A percentile compares a stretch with the other conserved stretches of the same genome.
Conservation (phyloP, 176 grass and related monocot species). For the Aegilops tauschii region DNA sequence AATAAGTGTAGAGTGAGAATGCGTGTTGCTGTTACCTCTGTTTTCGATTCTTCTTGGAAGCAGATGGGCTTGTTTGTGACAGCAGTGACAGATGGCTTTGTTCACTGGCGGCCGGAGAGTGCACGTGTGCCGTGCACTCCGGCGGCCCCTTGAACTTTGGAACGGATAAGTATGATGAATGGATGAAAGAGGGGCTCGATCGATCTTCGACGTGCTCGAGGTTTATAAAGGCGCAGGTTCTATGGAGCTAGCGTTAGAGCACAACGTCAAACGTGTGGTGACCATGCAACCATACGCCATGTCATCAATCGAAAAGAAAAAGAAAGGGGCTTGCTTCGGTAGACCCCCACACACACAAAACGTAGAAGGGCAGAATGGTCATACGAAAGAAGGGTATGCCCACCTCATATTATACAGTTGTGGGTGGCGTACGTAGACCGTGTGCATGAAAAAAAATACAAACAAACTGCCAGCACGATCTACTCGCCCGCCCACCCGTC, state of each 20-base stretch:
- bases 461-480: no score
- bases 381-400: no score
- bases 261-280: not conserved
- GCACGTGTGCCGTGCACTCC: not conserved
- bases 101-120: not conserved
- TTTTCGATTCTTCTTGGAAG: not conserved
- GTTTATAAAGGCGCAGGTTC: not conserved
- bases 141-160: not conserved
- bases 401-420: no score
- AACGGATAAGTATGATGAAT: not conserved
- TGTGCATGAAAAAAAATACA: no score
- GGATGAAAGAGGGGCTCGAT: not conserved
- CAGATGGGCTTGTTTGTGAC: not conserved
- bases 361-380: no score
- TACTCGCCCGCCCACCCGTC: no score
- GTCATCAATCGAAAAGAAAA: not conserved
- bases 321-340: no score
- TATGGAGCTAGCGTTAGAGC: not conserved
- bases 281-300: not conserved
- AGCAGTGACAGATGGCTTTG: not conserved
- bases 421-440: no score
- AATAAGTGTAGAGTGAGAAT: not conserved
- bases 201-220: not conserved
- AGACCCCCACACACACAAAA: no score
- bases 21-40: not conserved